phyloP scores from a whole-genome alignment of 164 flowering plant species.

The Magnolia sinica region DNA sequence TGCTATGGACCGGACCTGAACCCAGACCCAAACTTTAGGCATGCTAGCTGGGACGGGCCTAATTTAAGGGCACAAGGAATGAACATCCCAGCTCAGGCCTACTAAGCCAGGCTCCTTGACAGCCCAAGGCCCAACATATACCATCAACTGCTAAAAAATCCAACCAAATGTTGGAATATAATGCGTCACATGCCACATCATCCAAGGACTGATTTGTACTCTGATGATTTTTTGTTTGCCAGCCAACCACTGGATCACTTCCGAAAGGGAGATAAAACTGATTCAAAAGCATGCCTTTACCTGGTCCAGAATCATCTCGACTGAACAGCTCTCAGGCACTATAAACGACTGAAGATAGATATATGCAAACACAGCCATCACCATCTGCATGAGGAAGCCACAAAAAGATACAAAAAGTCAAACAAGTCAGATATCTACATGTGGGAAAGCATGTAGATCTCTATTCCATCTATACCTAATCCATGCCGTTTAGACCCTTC shows the following conservation, averaged over 20 bases:
- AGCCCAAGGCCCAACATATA: neutral
- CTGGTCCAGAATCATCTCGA: slow-evolving; percentile 80
- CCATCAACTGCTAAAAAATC: neutral
- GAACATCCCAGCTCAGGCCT: neutral
- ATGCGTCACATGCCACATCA: neutral
- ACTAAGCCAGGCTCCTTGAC: neutral
- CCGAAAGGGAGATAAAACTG: neutral
- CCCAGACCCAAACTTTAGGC: no score
- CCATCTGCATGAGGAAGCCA: slow-evolving; percentile 59
- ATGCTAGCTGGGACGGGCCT: no score
- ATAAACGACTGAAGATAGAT: slow-evolving; percentile 90
- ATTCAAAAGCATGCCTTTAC: slow-evolving; percentile 26
- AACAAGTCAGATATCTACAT: neutral
- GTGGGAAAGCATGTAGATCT: neutral
- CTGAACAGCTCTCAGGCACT: slow-evolving; percentile 52
- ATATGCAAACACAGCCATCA: slow-evolving; percentile 97
- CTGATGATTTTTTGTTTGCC: neutral
- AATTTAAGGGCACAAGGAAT: no score
- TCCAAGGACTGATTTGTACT: neutral
- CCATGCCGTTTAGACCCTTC: no score
- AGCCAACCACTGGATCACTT: neutral
- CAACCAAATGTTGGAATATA: neutral
- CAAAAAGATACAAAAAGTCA: neutral
- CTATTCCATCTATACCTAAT: neutral
- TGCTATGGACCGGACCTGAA: no score